Conservation (phyloP, 768 basidiomycete species). For the Trametes gibbosa region DNA sequence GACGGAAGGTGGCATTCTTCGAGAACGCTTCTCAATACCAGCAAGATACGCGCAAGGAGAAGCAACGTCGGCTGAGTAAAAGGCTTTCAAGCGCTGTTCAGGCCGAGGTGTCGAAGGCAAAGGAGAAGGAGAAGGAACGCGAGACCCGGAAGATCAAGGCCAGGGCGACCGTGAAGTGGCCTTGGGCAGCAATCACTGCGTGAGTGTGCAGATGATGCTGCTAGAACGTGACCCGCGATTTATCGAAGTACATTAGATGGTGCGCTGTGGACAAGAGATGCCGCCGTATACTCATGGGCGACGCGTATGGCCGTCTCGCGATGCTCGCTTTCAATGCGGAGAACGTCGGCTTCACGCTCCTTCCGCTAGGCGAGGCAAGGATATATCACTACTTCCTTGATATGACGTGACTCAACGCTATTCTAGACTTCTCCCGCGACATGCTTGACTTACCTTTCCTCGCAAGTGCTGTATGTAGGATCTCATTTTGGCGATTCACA, state of each 20-base stretch:
- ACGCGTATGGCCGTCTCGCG: slow-evolving; percentile 67
- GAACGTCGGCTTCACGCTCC: slow-evolving; percentile 46
- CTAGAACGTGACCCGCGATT: too few relatives aligned
- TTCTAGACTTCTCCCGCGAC: slow-evolving; percentile 67
- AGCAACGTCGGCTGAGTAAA: slow-evolving; percentile 49
- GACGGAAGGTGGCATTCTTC: slow-evolving; percentile 59
- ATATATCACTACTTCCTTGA: neutral
- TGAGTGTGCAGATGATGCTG: slow-evolving; percentile 33
- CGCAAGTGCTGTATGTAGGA: slow-evolving; percentile 71
- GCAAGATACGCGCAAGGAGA: slow-evolving; percentile 53
- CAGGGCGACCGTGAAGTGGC: slow-evolving; percentile 63
- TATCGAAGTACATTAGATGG: slow-evolving; percentile 38
- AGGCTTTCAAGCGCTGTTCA: slow-evolving; percentile 47
- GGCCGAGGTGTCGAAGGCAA: slow-evolving; percentile 44
- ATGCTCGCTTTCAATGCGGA: slow-evolving; percentile 55
- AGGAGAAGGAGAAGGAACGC: slow-evolving; percentile 54
- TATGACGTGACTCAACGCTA: slow-evolving; percentile 1
- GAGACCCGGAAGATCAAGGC: slow-evolving; percentile 55
- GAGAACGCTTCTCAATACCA: slow-evolving; percentile 49
- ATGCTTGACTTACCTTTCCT: slow-evolving; percentile 67
- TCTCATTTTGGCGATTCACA: slow-evolving; percentile 84
- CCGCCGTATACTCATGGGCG: slow-evolving; percentile 59
- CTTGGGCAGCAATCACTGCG: slow-evolving; percentile 72
- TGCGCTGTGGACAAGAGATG: slow-evolving; percentile 47
- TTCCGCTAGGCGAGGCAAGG: slow-evolving; percentile 71